Conservation (phyloP, 164 flowering plant species). For the Stephania cephalantha region DNA sequence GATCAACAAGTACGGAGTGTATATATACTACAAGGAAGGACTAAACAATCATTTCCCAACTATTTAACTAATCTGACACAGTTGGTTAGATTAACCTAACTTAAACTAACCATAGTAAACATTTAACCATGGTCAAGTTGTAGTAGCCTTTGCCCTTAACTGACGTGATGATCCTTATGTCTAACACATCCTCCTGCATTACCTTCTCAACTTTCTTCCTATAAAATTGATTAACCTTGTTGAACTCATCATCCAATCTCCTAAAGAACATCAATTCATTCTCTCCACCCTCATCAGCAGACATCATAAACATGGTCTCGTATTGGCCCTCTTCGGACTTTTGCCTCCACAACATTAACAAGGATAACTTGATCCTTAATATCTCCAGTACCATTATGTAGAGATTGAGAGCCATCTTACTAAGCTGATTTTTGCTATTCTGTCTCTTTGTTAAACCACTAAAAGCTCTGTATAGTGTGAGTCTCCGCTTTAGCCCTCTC, state of each 20-base stretch:
- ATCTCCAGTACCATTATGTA: not conserved
- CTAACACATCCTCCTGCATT: slow-evolving; percentile 22
- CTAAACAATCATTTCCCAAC: too few relatives aligned
- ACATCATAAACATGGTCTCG: slow-evolving; percentile 40
- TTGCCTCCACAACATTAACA: slow-evolving; percentile 4
- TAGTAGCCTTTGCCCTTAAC: too few relatives aligned
- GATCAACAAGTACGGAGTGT: too few relatives aligned
- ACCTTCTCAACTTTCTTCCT: slow-evolving; percentile 43
- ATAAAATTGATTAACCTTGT: slow-evolving; percentile 55
- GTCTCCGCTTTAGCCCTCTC: slow-evolving; percentile 9
- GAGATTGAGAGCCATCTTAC: not conserved
- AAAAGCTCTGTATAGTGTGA: slow-evolving; percentile 25
- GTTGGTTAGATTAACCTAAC: too few relatives aligned
- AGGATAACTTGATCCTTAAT: slow-evolving; percentile 20
- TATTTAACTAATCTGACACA: too few relatives aligned
- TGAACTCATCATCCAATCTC: slow-evolving; percentile 67
- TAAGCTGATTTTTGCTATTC: not conserved
- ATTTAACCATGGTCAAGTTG: too few relatives aligned
- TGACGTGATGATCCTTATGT: too few relatives aligned
- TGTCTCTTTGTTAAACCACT: slow-evolving; percentile 22
- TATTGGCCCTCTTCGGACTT: slow-evolving; percentile 10
- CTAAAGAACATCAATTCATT: slow-evolving; percentile 45
- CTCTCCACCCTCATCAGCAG: slow-evolving; percentile 50
- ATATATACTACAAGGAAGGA: too few relatives aligned
- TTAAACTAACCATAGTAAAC: too few relatives aligned